A percentile compares a stretch with the other conserved stretches of the same genome.
Conservation (phyloP, 108 stramenopile genomes). For the Fragilaria radians region DNA sequence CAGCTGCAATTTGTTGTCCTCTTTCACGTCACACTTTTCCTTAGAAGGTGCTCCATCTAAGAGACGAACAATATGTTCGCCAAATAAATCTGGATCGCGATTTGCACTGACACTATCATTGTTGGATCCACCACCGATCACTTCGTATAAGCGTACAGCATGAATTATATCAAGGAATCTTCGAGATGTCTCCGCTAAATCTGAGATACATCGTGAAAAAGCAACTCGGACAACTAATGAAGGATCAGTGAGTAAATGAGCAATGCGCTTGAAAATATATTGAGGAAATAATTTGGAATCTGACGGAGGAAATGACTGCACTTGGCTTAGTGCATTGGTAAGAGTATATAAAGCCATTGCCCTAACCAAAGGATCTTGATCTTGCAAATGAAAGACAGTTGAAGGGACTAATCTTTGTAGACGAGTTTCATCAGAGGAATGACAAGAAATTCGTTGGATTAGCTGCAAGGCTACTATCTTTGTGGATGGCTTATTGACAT, state of each 20-base stretch:
- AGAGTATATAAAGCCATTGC: slow-evolving; percentile 68
- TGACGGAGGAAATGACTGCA: slow-evolving; percentile 82
- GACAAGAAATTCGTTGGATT: slow-evolving; percentile 65
- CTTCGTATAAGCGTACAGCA: slow-evolving; percentile 71
- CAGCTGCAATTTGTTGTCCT: slow-evolving; percentile 1
- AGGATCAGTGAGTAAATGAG: slow-evolving; percentile 80
- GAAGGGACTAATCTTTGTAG: slow-evolving; percentile 92
- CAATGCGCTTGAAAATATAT: slow-evolving; percentile 91
- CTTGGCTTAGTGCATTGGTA: slow-evolving; percentile 51
- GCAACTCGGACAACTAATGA: slow-evolving; percentile 77
- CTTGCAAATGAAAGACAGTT: slow-evolving; percentile 73
- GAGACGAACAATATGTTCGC: slow-evolving; percentile 39
- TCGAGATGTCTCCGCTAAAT: slow-evolving; percentile 75
- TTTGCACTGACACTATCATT: slow-evolving; percentile 5
- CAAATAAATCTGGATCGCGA: slow-evolving; percentile 23
- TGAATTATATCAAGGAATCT: slow-evolving; percentile 89
- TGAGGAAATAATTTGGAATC: slow-evolving; percentile 90
- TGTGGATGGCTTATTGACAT: slow-evolving; percentile 83
- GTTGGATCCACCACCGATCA: slow-evolving; percentile 71
- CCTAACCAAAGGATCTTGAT: slow-evolving; percentile 81
- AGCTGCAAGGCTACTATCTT: slow-evolving; percentile 86
- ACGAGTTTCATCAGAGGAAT: slow-evolving; percentile 78
- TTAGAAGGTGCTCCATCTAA: slow-evolving; percentile 16
- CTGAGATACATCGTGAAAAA: slow-evolving; percentile 76
- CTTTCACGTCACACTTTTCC: slow-evolving; percentile 3